phyloP scores from a whole-genome alignment of 805 yeast genomes.

The Candida easanensis region DNA sequence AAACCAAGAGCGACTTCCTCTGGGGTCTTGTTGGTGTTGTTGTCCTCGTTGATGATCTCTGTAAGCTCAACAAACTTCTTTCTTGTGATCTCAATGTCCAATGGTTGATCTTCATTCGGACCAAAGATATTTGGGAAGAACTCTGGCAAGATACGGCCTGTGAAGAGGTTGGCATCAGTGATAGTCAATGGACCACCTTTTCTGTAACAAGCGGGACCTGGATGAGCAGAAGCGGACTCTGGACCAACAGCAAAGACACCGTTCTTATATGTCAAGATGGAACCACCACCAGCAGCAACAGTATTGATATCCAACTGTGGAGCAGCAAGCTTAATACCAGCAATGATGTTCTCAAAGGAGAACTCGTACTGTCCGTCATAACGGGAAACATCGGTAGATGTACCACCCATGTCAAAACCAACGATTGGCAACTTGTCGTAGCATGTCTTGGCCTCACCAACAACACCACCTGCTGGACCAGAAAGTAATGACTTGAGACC shows the following conservation, averaged over 20 bases:
- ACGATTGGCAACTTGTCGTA: constrained; percentile 37
- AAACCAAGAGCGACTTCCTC: constrained; percentile 46
- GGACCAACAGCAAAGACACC: constrained; percentile 84
- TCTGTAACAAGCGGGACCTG: constrained; percentile 86
- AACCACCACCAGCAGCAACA: constrained; percentile 86
- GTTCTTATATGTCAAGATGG: constrained; percentile 61
- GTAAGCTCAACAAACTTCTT: constrained; percentile 38
- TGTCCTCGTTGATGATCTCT: constrained; percentile 33
- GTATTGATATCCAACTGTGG: constrained; percentile 83
- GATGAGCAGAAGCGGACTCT: constrained; percentile 82
- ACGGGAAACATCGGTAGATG: constrained; percentile 82
- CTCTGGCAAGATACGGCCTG: constrained; percentile 72
- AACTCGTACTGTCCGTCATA: constrained; percentile 68
- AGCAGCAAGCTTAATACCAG: constrained; percentile 79
- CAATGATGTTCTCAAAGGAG: constrained; percentile 79
- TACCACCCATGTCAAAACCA: constrained; percentile 74
- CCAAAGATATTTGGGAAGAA: constrained; percentile 83
- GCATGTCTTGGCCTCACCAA: constrained; percentile 54
- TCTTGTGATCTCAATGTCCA: constrained; percentile 48
- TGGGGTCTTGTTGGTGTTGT: constrained; percentile 33
- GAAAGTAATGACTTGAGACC: constrained; percentile 53
- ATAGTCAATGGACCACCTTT: constrained; percentile 83
- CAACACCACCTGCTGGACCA: constrained; percentile 65
- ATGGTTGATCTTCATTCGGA: constrained; percentile 67
- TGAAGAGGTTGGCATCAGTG: constrained; percentile 76